These are phyloP conservation scores for Leccinum laetum DNA, from an alignment of 1,284 basidiomycete species.

Conservation along the genomic window DNA sequence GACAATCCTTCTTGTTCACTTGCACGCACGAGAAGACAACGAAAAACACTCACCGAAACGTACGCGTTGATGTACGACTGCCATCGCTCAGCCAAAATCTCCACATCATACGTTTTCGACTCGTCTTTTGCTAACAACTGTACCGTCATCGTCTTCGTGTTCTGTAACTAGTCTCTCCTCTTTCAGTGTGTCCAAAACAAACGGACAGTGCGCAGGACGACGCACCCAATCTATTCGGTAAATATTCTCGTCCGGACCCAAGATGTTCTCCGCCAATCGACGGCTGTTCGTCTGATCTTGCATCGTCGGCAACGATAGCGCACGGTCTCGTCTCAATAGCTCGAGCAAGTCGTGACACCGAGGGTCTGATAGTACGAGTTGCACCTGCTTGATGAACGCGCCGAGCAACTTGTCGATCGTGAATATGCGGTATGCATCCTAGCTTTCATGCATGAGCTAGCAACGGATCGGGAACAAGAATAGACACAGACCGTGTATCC, in stretches of 20 bases:
- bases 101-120: conserved; percentile 82
- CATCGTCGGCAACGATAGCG: conserved; percentile 59
- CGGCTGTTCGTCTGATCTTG: conserved; percentile 88
- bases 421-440: conserved; percentile 85
- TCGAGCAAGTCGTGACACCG: conserved; percentile 87
- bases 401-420: conserved; percentile 94
- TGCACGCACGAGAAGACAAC: not conserved
- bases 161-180: conserved; percentile 53
- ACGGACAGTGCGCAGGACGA: conserved; percentile 5
- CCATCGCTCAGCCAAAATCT: conserved; percentile 83
- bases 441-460: not conserved
- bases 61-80: conserved; percentile 90
- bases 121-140: conserved; percentile 93
- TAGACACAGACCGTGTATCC: conserved; percentile 62
- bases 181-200: conserved; percentile 5
- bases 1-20: not conserved
- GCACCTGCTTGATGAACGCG: conserved; percentile 87
- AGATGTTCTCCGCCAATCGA: conserved; percentile 78
- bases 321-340: conserved; percentile 78
- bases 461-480: not conserved
- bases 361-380: conserved; percentile 75
- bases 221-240: conserved; percentile 92
- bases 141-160: conserved; percentile 73
- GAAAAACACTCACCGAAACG: conserved; percentile 60
- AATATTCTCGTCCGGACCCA: conserved; percentile 89